These are phyloP conservation scores for Suhomyces vadensis DNA, from an alignment of 805 yeast species.

Conservation along the genomic window DNA sequence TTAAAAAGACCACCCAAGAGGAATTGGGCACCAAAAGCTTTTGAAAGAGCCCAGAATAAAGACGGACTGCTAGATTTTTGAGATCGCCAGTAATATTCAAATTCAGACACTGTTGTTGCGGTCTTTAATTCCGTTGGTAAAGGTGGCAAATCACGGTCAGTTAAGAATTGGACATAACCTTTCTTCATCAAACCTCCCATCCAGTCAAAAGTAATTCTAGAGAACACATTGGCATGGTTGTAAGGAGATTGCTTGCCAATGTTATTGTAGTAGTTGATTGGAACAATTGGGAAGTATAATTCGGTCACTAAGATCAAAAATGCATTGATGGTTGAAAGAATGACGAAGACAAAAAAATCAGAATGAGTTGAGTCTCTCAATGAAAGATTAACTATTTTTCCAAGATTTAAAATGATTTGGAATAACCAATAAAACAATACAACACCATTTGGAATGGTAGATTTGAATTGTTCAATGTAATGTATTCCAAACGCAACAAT, in stretches of 20 bases:
- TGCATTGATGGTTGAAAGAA: constrained; percentile 33
- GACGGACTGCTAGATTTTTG: constrained; percentile 52
- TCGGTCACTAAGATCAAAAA: constrained; percentile 48
- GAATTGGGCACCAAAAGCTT: constrained; percentile 75
- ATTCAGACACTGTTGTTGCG: constrained; percentile 45
- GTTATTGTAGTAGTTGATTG: constrained; percentile 12
- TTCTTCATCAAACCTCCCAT: constrained; percentile 80
- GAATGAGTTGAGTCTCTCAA: constrained; percentile 39
- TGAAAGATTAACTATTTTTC: constrained; percentile 43
- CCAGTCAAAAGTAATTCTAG: constrained; percentile 84
- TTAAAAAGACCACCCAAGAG: constrained; percentile 72
- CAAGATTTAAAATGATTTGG: constrained; percentile 46
- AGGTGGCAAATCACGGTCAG: constrained; percentile 70
- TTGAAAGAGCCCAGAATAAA: constrained; percentile 57
- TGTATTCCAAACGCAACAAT: constrained; percentile 58
- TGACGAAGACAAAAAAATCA: constrained; percentile 41
- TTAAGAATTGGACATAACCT: constrained; percentile 64
- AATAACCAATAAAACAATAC: constrained; percentile 77
- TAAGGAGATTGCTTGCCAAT: constrained; percentile 36
- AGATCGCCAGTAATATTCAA: constrained; percentile 61
- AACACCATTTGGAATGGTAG: constrained; percentile 63
- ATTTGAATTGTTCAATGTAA: constrained; percentile 69
- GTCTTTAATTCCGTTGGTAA: constrained; percentile 71
- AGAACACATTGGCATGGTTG: constrained; percentile 59
- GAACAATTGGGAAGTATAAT: constrained; percentile 34